Evolutionary conservation across 805 yeast species (phyloP), one percentile per base, ranked within the genome.

Genomic region (Cyberlindnera subsufficiens): DNA sequence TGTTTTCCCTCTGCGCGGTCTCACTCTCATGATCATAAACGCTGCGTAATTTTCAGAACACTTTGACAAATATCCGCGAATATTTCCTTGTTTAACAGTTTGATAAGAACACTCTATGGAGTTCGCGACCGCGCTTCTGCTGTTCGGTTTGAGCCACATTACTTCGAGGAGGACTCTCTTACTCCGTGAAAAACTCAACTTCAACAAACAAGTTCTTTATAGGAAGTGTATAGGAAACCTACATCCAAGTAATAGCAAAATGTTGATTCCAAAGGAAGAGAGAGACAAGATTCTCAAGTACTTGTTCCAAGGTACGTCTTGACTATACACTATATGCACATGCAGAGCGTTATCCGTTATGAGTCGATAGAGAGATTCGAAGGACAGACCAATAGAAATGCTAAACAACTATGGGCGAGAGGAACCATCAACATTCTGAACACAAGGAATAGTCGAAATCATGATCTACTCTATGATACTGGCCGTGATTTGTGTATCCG

Each of bases 241-340:
- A 42, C 32, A 38, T 41, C 46, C 43, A 45, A 47, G 42, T 44
- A 46, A 51, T 46, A 40, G 40, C 58, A 57, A 52, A 69, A 93
- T 93, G 99, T 83, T 93, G 80, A 93, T 93, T 82, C 98, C 99
- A 78, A 93, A 87, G 80, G 95, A 88, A 77, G 99, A 93, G 75
- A 90, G 99, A 85, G 88, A 87, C 80, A 87, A 87, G 90, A 93
- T 93, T 75, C 96, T 89, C 95, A 86, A 82, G 75, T 85, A 90
- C 86, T 93, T 93, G 77, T 93, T 90, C 87, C 90, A 89, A 77
- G 95, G 95, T 86, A 82, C 72, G 93, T 37, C 27, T 5, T 22
- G 27, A 22, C 8, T 11, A 83, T 49, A 35, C 39, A 30, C n/a
- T 11, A 22, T 22, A 22, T 22, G 27, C 27, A 22, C 4, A 22